Base-by-base conservation (phyloP, 805 yeast species). In the Saturnispora quitensis region DNA sequence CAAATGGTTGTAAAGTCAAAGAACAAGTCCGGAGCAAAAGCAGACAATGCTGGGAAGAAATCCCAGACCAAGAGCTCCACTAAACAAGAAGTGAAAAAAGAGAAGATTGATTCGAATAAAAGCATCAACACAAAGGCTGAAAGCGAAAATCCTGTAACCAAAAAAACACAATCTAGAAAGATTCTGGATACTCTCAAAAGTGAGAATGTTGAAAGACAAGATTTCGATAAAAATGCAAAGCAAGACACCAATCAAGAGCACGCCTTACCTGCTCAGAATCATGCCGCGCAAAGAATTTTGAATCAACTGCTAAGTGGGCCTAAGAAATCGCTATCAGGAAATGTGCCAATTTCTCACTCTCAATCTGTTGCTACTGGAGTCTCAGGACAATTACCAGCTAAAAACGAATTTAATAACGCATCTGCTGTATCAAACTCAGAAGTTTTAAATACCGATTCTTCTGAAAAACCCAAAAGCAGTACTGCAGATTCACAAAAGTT, bases 1-100 rank as follows among this genome's bases (percentile, higher is more conserved):
- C 96, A 91, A 65, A 78, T 87, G 60, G 80, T 86, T 40, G 86
- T 76, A 65, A 90, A 86, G 59, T 79, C 89, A 3, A 78, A 78
- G 60, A 45, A 44, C 27, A 84, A 86, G 69, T 4, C 24, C 18
- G 17, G 17, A 18, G 25, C 22, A 3, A 38, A 18, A 18, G 10
- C 24, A 18, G 18, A 35, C 10, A 17, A 10, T 18, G 55, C n/a
- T 22, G 27, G 15, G 1, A 61, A 59, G 43, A 67, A 66, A 54
- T 61, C 69, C 5, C 58, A 69, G 53, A 58, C 56, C 25, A 56
- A 54, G 7, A 56, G 31, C 59, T 56, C 8, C 53, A 48, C 18
- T 47, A 54, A 20, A 48, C 38, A 40, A 56, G 55, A 22, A 55
- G 51, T 24, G 3, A 42, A 34, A 18, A 22, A 45, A 17, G 53